These are phyloP conservation scores for Solanum sitiens DNA, from an alignment of 257 asterid genomes.

Conservation along the genomic window DNA sequence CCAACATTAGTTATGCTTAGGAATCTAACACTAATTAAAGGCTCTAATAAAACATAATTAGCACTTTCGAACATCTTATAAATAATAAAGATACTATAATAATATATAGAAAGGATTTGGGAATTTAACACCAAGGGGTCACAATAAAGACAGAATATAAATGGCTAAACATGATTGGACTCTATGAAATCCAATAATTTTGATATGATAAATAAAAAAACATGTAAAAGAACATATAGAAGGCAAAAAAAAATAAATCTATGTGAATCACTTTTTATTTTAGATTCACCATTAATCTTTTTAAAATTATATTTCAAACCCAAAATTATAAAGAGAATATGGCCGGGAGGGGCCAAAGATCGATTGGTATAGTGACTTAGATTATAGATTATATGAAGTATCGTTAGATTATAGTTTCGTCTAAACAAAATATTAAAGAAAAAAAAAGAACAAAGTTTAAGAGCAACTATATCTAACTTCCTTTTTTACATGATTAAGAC, in stretches of 20 bases:
- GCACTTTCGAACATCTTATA: background rate
- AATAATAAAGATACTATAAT: background rate
- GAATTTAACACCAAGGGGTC: background rate
- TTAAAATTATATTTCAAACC: background rate
- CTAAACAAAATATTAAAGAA: background rate
- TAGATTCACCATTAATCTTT: background rate
- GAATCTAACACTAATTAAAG: background rate
- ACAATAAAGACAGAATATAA: background rate
- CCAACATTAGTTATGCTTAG: background rate
- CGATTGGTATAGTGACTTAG: background rate
- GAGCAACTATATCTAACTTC: too few species aligned
- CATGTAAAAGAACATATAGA: background rate
- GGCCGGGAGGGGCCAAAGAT: too few species aligned
- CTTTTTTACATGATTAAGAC: too few species aligned
- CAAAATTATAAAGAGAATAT: background rate
- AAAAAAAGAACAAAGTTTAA: too few species aligned
- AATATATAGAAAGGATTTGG: background rate
- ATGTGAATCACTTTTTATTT: background rate
- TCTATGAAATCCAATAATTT: background rate
- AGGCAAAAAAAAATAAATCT: background rate
- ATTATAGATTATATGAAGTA: too few species aligned
- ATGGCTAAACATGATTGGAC: background rate
- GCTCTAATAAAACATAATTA: background rate
- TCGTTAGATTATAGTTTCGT: too few species aligned
- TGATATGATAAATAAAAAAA: background rate